Percentiles rank a stretch among this genome's conserved stretches.
phyloP scores from a whole-genome alignment of 805 yeast genomes.

The Hanseniaspora pseudoguilliermondii region DNA sequence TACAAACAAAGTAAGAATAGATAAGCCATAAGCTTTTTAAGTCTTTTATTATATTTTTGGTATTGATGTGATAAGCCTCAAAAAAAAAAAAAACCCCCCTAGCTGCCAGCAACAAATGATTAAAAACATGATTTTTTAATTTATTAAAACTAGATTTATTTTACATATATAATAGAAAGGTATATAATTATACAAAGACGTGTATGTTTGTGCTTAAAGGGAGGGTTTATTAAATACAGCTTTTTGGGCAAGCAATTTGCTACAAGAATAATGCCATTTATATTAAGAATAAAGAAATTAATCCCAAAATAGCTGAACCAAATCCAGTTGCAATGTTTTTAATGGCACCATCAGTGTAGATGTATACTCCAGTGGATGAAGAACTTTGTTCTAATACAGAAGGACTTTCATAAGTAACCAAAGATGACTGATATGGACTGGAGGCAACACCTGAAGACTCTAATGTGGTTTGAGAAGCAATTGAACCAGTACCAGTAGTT shows the following conservation, averaged over 20 bases:
- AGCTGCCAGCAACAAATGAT: too few species aligned
- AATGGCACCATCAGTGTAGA: background rate
- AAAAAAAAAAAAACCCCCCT: background rate
- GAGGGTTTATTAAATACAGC: too few species aligned
- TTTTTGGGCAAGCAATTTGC: too few species aligned
- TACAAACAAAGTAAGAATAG: too few species aligned
- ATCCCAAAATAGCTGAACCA: background rate
- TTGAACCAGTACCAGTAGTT: background rate
- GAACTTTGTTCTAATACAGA: background rate
- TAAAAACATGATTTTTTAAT: too few species aligned
- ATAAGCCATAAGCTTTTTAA: too few species aligned
- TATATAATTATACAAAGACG: too few species aligned
- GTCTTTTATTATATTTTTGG: background rate
- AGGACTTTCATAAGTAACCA: background rate
- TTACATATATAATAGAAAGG: too few species aligned
- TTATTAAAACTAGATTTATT: too few species aligned
- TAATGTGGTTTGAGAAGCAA: background rate
- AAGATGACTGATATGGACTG: background rate
- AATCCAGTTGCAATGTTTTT: background rate
- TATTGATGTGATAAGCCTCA: background rate
- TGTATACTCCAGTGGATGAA: background rate
- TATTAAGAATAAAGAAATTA: background rate
- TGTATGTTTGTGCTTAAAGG: too few species aligned
- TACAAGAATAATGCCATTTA: background rate
- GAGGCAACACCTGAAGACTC: background rate